Conservation (phyloP, 2,329 filamentous ascomycete genomes). For the Clonostachys rhizophaga region DNA sequence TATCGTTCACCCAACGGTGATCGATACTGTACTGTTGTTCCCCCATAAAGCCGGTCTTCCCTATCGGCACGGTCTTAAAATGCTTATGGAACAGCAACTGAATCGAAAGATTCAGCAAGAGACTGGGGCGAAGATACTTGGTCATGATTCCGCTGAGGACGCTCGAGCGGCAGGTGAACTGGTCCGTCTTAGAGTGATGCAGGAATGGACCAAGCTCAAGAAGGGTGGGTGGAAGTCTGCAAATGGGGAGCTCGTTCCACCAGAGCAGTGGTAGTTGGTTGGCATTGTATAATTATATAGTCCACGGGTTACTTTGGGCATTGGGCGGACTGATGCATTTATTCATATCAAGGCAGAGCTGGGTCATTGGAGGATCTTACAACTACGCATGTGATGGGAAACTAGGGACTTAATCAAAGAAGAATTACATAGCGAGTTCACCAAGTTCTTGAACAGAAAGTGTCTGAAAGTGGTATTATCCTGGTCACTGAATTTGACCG, state of each 20-base stretch:
- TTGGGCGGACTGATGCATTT: too few relatives aligned
- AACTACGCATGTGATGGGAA: too few relatives aligned
- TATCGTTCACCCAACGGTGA: conserved; percentile 76
- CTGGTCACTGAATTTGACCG: too few relatives aligned
- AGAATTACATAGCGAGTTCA: too few relatives aligned
- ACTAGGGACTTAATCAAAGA: too few relatives aligned
- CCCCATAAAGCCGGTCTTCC: conserved; percentile 76
- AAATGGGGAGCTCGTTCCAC: conserved; percentile 39
- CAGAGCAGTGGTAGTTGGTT: conserved; percentile 9
- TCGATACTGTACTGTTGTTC: conserved; percentile 83
- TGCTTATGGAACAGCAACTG: conserved; percentile 65
- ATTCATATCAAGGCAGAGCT: too few relatives aligned
- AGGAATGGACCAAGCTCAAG: conserved; percentile 66
- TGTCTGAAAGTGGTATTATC: too few relatives aligned
- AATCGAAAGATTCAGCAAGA: conserved; percentile 76
- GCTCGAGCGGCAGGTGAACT: conserved; percentile 85
- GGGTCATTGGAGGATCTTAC: too few relatives aligned
- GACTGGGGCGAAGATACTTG: conserved; percentile 40
- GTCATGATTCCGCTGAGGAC: conserved; percentile 92
- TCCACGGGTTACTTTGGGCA: too few relatives aligned
- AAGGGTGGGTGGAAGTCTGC: conserved; percentile 62
- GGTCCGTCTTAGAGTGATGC: conserved; percentile 64
- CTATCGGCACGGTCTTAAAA: conserved; percentile 71
- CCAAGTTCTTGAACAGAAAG: too few relatives aligned
- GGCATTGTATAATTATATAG: too few relatives aligned